Evolutionary conservation across 2,329 filamentous ascomycete species (phyloP), one percentile per base, ranked within the genome.

Genomic region (Graphilbum ipis-grandicollis): DNA sequence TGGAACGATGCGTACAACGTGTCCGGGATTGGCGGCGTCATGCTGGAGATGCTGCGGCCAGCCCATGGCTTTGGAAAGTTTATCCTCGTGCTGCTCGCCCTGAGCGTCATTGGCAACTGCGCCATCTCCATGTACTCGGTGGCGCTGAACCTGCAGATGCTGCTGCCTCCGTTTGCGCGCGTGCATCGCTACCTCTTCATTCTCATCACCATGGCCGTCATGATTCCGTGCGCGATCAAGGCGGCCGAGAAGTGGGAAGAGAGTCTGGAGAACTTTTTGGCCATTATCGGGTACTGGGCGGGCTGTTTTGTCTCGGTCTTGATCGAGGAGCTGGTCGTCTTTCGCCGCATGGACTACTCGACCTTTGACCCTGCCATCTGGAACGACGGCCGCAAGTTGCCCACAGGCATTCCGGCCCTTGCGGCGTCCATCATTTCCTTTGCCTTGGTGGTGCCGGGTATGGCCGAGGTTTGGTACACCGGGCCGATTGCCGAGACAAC

Each of bases 401-500:
- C 66, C 1, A 48, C 57, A 0, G 66, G 66, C 3, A 36, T 62
- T 5, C 60, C 66, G 1, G 66, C 66, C 3, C 43, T 69, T 12
- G 50, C 50, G 3, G 61, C 64, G 2, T 66, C 56, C 3, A 30
- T 63, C 3, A 45, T 63, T n/a, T 61, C 56, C 35, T 59, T 66
- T 39, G 63, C 52, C 2, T 48, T 75, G 9, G 61, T 75, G 2
- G 56, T 76, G 7, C 71, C 72, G 0, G 67, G 64, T 23, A 75
- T 76, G 64, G 60, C 58, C 9, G 67, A 74, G 51, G 65, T 62
- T 4, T 76, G 71, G 71, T 76, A 64, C 47, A 66, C 60, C 9
- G 72, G 72, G 0, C 71, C 71, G 0, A 67, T 77, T 44, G 72
- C 71, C 0, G 53, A 61, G 51, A 63, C 46, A 26, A 73, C 71